phyloP scores from a whole-genome alignment of 2,329 filamentous ascomycete species.

The Fusarium tjaetaba region DNA sequence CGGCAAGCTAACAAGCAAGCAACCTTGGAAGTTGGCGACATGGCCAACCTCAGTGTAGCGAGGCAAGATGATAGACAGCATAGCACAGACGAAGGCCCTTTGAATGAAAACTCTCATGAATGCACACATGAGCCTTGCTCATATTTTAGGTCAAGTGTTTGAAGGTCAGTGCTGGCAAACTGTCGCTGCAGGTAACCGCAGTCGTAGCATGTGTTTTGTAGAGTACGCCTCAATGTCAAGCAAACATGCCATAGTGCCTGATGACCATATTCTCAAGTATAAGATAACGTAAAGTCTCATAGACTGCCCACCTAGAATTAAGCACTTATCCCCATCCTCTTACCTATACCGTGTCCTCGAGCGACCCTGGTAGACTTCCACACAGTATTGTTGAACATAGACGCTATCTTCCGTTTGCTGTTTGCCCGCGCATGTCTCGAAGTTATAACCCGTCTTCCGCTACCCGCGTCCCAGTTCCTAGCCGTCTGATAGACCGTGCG shows the following conservation, averaged over 20 bases:
- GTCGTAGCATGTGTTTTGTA: conserved; percentile 6
- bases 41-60: background rate
- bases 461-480: conserved; percentile 27
- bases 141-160: background rate
- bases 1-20: conserved; percentile 6
- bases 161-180: conserved; percentile 30
- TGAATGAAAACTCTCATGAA: conserved; percentile 17
- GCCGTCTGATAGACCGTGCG: conserved; percentile 4
- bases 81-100: conserved; percentile 5
- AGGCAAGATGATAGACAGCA: conserved; percentile 12
- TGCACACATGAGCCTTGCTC: background rate
- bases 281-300: background rate
- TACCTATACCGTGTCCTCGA: background rate
- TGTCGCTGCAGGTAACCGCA: conserved; percentile 33
- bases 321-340: background rate
- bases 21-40: conserved; percentile 5
- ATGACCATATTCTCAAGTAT: background rate
- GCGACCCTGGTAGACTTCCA: background rate
- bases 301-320: background rate
- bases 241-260: conserved; percentile 7
- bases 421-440: conserved; percentile 29
- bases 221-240: background rate
- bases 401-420: conserved; percentile 12
- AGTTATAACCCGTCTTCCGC: conserved; percentile 31
- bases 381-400: background rate